Percentiles rank a stretch among this genome's conserved stretches.
These are phyloP conservation scores for Luffa aegyptiaca DNA, from an alignment of 306 rosid species.

Conservation along the genomic window DNA sequence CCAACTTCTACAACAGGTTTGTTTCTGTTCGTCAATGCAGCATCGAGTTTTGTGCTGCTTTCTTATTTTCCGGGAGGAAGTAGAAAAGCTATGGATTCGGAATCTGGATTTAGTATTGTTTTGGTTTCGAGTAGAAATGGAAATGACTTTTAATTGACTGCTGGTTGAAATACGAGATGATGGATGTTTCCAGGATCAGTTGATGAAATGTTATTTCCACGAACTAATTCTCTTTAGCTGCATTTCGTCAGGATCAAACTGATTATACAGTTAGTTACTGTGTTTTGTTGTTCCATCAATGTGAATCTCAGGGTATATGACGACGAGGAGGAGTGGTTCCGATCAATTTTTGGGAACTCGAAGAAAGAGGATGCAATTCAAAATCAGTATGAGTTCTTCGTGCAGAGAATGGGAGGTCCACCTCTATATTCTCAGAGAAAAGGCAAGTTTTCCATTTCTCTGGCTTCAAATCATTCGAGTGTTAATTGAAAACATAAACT, in stretches of 20 bases:
- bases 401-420: constrained; percentile 84
- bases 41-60: neutral
- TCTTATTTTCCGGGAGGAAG: neutral
- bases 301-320: constrained; percentile 48
- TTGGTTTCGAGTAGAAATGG: neutral
- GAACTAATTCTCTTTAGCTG: neutral
- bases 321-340: constrained; percentile 79
- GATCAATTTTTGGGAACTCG: constrained; percentile 51
- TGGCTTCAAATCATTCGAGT: neutral
- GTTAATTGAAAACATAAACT: neutral
- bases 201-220: neutral
- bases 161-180: neutral
- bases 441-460: constrained; percentile 27
- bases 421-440: constrained; percentile 70
- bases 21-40: neutral
- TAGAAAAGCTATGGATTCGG: neutral
- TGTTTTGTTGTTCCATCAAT: neutral
- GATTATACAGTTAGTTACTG: neutral
- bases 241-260: neutral
- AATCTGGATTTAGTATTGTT: neutral
- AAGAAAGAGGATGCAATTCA: constrained; percentile 66
- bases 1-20: constrained; percentile 80
- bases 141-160: neutral
- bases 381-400: constrained; percentile 82
- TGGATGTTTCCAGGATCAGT: neutral